A percentile compares a stretch with the other conserved stretches of the same genome.
Evolutionary conservation across 441 rosid species (phyloP).

Genomic region (Adansonia rubrostipa): DNA sequence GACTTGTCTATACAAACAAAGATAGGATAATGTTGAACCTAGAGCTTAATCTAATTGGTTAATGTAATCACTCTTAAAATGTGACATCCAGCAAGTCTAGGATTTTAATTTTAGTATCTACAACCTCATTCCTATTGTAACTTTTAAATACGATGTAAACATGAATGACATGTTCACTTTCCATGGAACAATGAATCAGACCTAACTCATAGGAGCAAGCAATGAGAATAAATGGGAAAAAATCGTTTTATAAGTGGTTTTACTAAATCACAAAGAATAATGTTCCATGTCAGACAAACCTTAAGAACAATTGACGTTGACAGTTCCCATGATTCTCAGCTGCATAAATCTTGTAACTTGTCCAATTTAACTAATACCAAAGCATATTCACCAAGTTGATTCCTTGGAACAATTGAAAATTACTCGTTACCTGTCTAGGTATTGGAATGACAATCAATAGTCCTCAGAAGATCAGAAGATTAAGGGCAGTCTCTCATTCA

Average conservation of each 20-base stretch:
- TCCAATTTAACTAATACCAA: conserved; percentile 22
- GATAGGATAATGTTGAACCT: background rate
- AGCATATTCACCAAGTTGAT: conserved; percentile 29
- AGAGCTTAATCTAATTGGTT: background rate
- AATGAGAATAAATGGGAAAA: background rate
- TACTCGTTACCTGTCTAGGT: conserved; percentile 36
- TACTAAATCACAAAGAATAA: background rate
- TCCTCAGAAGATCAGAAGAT: conserved; percentile 33
- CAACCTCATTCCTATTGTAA: background rate
- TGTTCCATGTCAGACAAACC: background rate
- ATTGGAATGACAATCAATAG: conserved; percentile 40
- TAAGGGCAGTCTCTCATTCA: conserved; percentile 40
- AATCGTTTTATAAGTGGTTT: background rate
- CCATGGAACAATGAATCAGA: background rate
- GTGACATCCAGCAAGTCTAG: no score
- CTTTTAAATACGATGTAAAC: background rate
- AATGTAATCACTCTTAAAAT: background rate
- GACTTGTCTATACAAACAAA: background rate
- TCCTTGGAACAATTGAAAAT: conserved; percentile 37
- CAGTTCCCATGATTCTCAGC: conserved; percentile 24
- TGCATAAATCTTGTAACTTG: conserved; percentile 23
- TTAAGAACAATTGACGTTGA: conserved; percentile 22
- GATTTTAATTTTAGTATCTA: background rate
- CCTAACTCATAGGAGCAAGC: background rate
- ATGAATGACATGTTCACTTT: background rate